Evolutionary conservation across 2,329 filamentous ascomycete genomes (phyloP).

Genomic region (Exophiala calicioides): DNA sequence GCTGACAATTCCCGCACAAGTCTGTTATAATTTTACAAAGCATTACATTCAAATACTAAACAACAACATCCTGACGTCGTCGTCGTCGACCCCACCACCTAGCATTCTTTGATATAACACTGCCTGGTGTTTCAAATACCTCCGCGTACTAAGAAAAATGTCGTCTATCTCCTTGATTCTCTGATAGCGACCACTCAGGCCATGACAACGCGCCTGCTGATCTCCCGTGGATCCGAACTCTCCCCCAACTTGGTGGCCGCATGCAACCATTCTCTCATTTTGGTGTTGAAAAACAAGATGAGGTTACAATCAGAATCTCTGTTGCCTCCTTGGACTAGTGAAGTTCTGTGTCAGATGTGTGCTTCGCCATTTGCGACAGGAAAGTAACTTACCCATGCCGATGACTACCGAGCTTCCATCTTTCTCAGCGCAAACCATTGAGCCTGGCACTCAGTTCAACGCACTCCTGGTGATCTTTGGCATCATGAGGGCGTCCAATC

Average conservation of each 20-base stretch:
- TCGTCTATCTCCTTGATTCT: too few relatives aligned
- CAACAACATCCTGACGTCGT: too few relatives aligned
- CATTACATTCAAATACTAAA: too few relatives aligned
- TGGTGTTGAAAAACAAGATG: conserved; percentile 9
- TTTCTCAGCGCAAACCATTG: conserved; percentile 12
- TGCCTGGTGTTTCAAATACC: too few relatives aligned
- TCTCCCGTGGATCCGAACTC: conserved; percentile 2
- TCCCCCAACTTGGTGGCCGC: conserved; percentile 7
- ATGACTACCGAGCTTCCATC: conserved; percentile 7
- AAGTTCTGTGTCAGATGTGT: conserved; percentile 3
- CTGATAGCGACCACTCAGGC: too few relatives aligned
- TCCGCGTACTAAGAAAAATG: too few relatives aligned
- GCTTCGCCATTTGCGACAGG: neutral
- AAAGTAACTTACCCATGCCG: conserved; percentile 10
- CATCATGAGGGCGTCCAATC: neutral
- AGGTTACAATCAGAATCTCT: conserved; percentile 2
- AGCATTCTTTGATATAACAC: too few relatives aligned
- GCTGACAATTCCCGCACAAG: too few relatives aligned
- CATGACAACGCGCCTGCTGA: conserved; percentile 4
- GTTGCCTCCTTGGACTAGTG: conserved; percentile 31
- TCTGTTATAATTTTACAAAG: too few relatives aligned
- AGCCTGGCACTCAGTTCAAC: conserved; percentile 13
- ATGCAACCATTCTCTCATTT: conserved; percentile 4
- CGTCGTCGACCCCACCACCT: too few relatives aligned
- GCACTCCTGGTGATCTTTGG: conserved; percentile 7